Evolutionary conservation across 352 stramenopile genomes (phyloP).

Genomic region (Phytophthora hibernalis): DNA sequence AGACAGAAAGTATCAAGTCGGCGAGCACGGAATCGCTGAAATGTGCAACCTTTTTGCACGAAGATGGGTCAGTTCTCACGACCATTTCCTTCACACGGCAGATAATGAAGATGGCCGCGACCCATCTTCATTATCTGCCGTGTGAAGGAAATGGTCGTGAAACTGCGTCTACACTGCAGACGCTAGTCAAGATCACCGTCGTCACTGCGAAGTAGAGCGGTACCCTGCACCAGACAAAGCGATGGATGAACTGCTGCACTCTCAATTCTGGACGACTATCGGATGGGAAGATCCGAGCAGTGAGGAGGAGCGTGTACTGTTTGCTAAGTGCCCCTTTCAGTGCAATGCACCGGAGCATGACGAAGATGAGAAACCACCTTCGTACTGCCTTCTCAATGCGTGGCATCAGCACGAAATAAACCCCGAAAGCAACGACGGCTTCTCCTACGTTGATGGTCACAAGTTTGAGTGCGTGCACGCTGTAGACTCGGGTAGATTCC

Average conservation of each 20-base stretch:
- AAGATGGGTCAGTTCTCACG: conserved; percentile 23
- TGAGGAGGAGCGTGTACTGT: conserved; percentile 16
- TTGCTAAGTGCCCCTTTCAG: conserved; percentile 28
- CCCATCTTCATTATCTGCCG: conserved; percentile 39
- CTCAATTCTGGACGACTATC: conserved; percentile 35
- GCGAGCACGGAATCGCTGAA: conserved; percentile 36
- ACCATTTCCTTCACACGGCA: conserved; percentile 25
- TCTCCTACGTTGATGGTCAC: conserved; percentile 27
- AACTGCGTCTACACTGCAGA: conserved; percentile 25
- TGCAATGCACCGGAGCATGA: conserved; percentile 34
- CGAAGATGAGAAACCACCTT: conserved; percentile 15
- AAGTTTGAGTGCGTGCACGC: conserved; percentile 36
- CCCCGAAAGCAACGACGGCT: conserved; percentile 35
- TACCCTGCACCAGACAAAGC: conserved; percentile 8
- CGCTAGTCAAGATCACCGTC: conserved; percentile 18
- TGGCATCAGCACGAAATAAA: conserved; percentile 45
- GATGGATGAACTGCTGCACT: conserved; percentile 41
- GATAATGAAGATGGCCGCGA: conserved; percentile 41
- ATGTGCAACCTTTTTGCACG: conserved; percentile 44
- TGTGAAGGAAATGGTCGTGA: conserved; percentile 16
- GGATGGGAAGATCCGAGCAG: conserved; percentile 50
- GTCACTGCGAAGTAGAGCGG: conserved; percentile 22
- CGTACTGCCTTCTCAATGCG: conserved; percentile 22
- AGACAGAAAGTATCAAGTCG: conserved; percentile 26
- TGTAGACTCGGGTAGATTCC: conserved; percentile 16